Evolutionary conservation across 1,284 basidiomycete genomes (phyloP).

Genomic region (Cryptococcus jaspeensis): DNA sequence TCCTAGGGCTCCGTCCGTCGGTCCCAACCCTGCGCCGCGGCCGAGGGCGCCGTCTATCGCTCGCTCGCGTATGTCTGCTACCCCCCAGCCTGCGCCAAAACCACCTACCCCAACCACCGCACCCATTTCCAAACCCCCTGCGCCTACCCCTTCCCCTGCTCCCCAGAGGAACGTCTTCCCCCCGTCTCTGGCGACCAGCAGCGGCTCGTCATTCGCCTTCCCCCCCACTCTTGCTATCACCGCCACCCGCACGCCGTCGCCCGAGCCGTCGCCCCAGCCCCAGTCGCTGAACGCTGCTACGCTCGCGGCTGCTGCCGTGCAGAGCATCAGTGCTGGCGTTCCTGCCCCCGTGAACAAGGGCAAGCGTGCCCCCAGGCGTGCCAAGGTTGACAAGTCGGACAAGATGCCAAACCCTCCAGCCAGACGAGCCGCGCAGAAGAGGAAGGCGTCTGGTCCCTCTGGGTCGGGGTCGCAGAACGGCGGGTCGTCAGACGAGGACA

Average conservation of each 20-base stretch:
- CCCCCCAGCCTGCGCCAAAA: not conserved
- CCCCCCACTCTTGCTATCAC: conserved; percentile 10
- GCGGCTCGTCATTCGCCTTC: not conserved
- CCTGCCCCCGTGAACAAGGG: no score
- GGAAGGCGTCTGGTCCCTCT: no score
- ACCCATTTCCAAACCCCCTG: not conserved
- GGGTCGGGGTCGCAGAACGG: no score
- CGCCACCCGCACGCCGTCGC: not conserved
- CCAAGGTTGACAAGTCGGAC: no score
- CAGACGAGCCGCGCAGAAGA: no score
- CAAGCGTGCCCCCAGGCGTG: no score
- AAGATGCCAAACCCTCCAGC: no score
- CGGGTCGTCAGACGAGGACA: no score
- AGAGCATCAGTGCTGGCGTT: no score
- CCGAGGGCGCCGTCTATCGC: not conserved
- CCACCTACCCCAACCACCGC: not conserved
- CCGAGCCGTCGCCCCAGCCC: not conserved
- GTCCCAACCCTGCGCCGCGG: not conserved
- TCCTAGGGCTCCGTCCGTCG: not conserved
- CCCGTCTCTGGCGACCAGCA: not conserved
- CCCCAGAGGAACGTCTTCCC: not conserved
- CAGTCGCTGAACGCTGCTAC: conserved; percentile 5
- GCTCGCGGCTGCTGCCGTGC: conserved; percentile 14
- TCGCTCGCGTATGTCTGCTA: not conserved
- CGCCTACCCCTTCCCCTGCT: not conserved